Base-by-base conservation (phyloP, 345 rosid species). In the Viola odorata region DNA sequence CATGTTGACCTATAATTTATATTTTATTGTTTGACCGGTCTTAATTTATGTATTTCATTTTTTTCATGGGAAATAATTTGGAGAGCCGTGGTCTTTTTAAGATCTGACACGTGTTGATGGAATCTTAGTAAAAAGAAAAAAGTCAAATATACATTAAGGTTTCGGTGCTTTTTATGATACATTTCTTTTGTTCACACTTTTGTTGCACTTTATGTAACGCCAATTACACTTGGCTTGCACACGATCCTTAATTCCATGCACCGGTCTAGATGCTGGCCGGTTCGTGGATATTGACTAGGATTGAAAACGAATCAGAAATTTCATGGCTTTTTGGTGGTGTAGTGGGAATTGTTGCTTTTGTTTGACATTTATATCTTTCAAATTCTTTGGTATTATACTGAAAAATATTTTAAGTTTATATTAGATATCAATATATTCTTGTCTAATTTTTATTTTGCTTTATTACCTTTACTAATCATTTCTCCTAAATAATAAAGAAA, bases 111-210 rank as follows among this genome's bases (percentile, higher is more conserved):
- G 63, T 32, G 63, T 66, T 53, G 6, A 7, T n/a, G 13, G 47
- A 15, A 57, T 16, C 15, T 12, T 5, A 3, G 0, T 12, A 37
- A 57, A 37, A 23, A 7, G 50, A 16, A 16, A 65, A 41, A 40
- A 5, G 3, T 41, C 12, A 12, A 14, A 42, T 4, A 3, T 40
- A 44, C 45, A 41, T 50, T 23, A 2, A 49, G 16, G 12, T 11
- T 55, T 41, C 16, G 65, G 47, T 52, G 16, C 71, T 53, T 67
- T 58, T 45, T 44, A 51, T 6, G 64, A 60, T n/a, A n/a, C n/a
- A n/a, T n/a, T n/a, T n/a, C n/a, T n/a, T n/a, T n/a, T n/a, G n/a
- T 54, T 55, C 65, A 7, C 45, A 37, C 60, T 41, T 41, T 44
- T 54, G 42, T 6, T 2, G 56, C 14, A 17, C n/a, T 41, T 13